Evolutionary conservation across 2,329 filamentous ascomycete species (phyloP).

Genomic region (Stachybotrys chartarum): DNA sequence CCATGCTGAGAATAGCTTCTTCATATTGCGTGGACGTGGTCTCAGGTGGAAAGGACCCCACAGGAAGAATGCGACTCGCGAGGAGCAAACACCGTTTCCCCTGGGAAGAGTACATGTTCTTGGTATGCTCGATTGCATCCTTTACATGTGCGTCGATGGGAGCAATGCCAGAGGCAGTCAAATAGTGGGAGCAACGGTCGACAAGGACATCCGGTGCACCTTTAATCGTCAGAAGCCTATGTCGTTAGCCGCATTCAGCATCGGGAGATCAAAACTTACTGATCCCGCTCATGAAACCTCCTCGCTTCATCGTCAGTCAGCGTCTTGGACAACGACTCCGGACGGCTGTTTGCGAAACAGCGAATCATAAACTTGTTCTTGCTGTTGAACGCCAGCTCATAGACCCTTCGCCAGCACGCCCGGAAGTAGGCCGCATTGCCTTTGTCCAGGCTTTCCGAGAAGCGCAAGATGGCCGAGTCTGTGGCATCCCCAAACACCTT

Average conservation of each 20-base stretch:
- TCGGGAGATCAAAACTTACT: constrained; percentile 19
- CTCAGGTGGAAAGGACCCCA: constrained; percentile 26
- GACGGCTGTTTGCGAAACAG: constrained; percentile 40
- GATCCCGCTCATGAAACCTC: constrained; percentile 26
- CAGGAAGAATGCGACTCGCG: constrained; percentile 50
- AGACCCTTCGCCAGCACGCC: constrained; percentile 56
- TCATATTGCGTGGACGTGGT: constrained; percentile 41
- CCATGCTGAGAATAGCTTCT: constrained; percentile 46
- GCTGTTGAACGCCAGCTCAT: constrained; percentile 69
- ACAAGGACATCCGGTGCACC: constrained; percentile 71
- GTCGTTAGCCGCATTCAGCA: neutral
- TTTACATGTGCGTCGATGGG: constrained; percentile 38
- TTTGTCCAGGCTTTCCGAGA: constrained; percentile 52
- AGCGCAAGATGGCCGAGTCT: constrained; percentile 65
- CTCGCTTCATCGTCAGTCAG: constrained; percentile 26
- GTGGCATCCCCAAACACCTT: constrained; percentile 70
- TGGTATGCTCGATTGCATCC: constrained; percentile 46
- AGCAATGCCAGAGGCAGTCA: constrained; percentile 46
- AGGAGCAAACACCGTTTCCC: constrained; percentile 62
- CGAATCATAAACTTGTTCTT: constrained; percentile 80
- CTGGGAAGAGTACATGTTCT: constrained; percentile 61
- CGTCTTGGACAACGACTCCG: constrained; percentile 24
- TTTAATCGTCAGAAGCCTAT: constrained; percentile 63
- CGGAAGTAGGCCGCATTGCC: constrained; percentile 53
- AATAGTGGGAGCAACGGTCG: constrained; percentile 50